Percentiles rank a stretch among this genome's conserved stretches.
Conservation (phyloP, 441 rosid genomes). For the Erodium trifolium region DNA sequence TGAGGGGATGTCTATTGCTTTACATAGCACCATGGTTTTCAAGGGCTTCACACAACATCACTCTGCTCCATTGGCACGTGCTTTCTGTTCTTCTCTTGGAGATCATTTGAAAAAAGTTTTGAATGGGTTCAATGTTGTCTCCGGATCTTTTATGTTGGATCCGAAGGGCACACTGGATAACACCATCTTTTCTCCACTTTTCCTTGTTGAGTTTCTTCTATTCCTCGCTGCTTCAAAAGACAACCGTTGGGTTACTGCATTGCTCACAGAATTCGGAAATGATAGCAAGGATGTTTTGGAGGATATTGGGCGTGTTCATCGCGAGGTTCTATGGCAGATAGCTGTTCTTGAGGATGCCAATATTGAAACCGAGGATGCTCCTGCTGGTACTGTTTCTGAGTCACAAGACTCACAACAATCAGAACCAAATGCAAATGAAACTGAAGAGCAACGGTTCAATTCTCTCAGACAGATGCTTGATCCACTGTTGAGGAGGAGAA, state of each 20-base stretch:
- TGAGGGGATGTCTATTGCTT: conserved; percentile 92
- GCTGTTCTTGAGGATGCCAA: conserved; percentile 79
- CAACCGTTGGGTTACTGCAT: conserved; percentile 91
- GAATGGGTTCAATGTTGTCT: conserved; percentile 40
- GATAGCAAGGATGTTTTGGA: conserved; percentile 83
- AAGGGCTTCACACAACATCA: conserved; percentile 96
- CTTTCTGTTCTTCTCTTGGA: conserved; percentile 78
- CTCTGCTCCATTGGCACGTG: conserved; percentile 81
- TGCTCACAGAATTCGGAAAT: conserved; percentile 80
- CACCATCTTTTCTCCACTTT: conserved; percentile 71
- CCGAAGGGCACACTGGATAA: conserved; percentile 45
- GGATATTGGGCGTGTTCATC: conserved; percentile 76
- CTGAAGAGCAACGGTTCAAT: conserved; percentile 76
- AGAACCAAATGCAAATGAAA: conserved; percentile 39
- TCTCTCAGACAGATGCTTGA: conserved; percentile 94
- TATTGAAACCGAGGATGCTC: conserved; percentile 50
- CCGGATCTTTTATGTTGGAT: conserved; percentile 75
- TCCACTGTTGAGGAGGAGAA: conserved; percentile 85
- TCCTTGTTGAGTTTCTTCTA: conserved; percentile 86
- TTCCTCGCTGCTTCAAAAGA: conserved; percentile 96
- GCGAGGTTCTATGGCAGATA: conserved; percentile 89
- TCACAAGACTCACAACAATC: conserved; percentile 50
- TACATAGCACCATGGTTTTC: conserved; percentile 97
- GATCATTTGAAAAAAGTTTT: conserved; percentile 71
- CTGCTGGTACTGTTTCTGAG: conserved; percentile 38